Evolutionary conservation across 2,329 filamentous ascomycete genomes (phyloP).

Genomic region (Fusarium sp.): DNA sequence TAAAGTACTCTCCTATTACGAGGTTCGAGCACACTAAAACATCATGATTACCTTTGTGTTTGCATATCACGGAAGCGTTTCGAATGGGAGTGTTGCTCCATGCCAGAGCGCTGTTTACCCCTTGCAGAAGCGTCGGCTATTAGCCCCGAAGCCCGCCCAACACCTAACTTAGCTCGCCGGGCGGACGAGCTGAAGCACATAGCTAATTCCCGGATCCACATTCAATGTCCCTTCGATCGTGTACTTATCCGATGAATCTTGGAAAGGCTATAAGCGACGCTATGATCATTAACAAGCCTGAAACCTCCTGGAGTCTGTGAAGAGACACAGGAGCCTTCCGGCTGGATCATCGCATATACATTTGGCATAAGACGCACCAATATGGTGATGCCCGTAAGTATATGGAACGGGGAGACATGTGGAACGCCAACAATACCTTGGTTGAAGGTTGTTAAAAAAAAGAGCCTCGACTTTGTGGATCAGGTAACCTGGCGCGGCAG

Average conservation of each 20-base stretch:
- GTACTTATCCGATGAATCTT: constrained; percentile 5
- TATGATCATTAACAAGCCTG: constrained; percentile 15
- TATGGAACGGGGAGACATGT: background rate
- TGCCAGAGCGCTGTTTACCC: background rate
- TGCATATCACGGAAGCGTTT: constrained; percentile 3
- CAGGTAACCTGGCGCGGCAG: background rate
- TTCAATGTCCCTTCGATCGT: constrained; percentile 23
- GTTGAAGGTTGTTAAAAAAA: background rate
- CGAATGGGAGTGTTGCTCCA: background rate
- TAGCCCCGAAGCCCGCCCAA: background rate
- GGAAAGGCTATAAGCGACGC: constrained; percentile 7
- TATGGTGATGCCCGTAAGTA: background rate
- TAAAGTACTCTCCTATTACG: background rate
- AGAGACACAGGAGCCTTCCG: background rate
- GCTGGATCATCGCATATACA: background rate
- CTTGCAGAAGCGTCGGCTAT: constrained; percentile 36
- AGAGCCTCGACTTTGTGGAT: background rate
- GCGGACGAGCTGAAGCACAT: background rate
- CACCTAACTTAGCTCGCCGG: background rate
- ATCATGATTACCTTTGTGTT: constrained; percentile 3
- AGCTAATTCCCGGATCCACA: constrained; percentile 11
- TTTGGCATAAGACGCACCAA: background rate
- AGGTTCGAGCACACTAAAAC: constrained; percentile 19
- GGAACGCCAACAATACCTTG: background rate
- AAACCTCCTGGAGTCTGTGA: background rate